These are phyloP conservation scores for Jatropha podagrica DNA, from an alignment of 441 rosid genomes.

Conservation along the genomic window DNA sequence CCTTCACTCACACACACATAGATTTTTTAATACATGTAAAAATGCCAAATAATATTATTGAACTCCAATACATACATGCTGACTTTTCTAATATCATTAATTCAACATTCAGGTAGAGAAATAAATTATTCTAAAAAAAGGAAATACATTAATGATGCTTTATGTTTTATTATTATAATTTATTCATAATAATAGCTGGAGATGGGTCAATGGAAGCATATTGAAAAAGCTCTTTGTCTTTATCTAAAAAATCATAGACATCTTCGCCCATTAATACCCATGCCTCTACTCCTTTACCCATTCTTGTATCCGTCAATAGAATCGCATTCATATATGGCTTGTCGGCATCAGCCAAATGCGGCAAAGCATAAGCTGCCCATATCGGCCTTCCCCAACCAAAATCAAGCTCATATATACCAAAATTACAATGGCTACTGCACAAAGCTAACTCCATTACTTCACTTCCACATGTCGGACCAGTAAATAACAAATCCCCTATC, in stretches of 20 bases:
- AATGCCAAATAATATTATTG: no score
- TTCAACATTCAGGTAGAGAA: no score
- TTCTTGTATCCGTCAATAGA: slow-evolving; percentile 23
- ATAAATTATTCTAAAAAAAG: no score
- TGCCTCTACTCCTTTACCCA: slow-evolving; percentile 30
- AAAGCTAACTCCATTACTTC: not conserved
- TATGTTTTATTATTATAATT: no score
- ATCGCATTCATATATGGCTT: not conserved
- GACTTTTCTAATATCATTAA: no score
- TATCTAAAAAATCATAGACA: slow-evolving; percentile 14
- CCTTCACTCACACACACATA: no score
- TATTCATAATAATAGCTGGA: not conserved
- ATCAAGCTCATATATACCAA: slow-evolving; percentile 20
- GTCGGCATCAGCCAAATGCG: not conserved
- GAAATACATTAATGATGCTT: no score
- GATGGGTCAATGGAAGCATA: slow-evolving; percentile 7
- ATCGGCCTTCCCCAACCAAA: slow-evolving; percentile 37
- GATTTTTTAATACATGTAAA: no score
- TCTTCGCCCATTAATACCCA: slow-evolving; percentile 24
- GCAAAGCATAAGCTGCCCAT: slow-evolving; percentile 7
- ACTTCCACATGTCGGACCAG: not conserved
- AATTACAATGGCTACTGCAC: slow-evolving; percentile 25
- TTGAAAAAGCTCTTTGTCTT: not conserved
- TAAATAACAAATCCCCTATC: not conserved
- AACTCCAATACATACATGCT: no score